These are phyloP conservation scores for Aspergillus sparsus DNA, from an alignment of 495 filamentous ascomycete genomes.

Conservation along the genomic window DNA sequence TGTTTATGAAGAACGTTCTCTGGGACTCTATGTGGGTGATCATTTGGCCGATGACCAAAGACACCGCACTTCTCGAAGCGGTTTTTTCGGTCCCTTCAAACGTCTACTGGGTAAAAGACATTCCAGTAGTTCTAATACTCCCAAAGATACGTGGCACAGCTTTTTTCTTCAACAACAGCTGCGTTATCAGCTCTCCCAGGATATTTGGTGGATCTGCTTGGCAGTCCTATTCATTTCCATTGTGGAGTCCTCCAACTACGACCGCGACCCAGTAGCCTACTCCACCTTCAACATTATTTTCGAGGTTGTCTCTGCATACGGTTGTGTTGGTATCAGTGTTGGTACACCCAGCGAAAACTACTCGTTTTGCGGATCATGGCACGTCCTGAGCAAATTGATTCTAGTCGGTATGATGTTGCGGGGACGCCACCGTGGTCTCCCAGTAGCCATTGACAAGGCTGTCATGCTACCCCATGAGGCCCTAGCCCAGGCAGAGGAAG, in stretches of 20 bases:
- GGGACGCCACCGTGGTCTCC: constrained; percentile 76
- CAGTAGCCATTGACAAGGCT: constrained; percentile 79
- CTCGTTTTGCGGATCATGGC: constrained; percentile 73
- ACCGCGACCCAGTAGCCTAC: constrained; percentile 64
- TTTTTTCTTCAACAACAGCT: constrained; percentile 67
- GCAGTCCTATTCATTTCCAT: constrained; percentile 73
- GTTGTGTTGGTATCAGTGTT: constrained; percentile 79
- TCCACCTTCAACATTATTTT: constrained; percentile 85
- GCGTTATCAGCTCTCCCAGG: constrained; percentile 78
- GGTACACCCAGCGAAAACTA: constrained; percentile 68
- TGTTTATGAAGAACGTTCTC: constrained; percentile 73
- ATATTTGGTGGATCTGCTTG: constrained; percentile 81
- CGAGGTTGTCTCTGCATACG: constrained; percentile 80
- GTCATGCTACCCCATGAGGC: constrained; percentile 68
- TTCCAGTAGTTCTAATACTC: constrained; percentile 28
- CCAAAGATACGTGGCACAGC: constrained; percentile 38
- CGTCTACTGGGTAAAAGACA: too few relatives aligned
- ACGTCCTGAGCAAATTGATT: constrained; percentile 71
- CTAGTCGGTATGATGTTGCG: constrained; percentile 76
- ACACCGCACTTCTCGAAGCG: constrained; percentile 19
- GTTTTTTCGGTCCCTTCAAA: constrained; percentile 30
- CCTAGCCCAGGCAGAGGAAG: constrained; percentile 59
- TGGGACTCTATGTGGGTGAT: constrained; percentile 62
- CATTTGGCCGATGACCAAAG: constrained; percentile 21
- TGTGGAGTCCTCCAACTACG: constrained; percentile 68